Conservation (phyloP, 257 asterid genomes). For the Echites panduratus region DNA sequence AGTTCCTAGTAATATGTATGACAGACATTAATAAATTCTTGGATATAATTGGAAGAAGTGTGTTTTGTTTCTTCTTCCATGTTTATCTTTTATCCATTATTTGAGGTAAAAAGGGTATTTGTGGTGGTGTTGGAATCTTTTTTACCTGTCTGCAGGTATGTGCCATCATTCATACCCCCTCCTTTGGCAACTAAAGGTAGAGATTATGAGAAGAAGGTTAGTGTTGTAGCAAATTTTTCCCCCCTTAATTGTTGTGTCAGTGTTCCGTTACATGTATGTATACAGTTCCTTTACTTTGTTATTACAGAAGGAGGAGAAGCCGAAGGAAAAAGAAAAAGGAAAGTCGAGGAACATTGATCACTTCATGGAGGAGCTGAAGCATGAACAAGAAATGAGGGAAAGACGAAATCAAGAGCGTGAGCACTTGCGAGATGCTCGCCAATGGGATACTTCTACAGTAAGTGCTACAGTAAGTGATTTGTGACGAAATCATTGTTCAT, state of each 20-base stretch:
- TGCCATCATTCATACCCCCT: conserved; percentile 92
- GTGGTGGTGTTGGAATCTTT: conserved; percentile 46
- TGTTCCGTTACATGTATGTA: conserved; percentile 11
- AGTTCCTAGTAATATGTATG: neutral
- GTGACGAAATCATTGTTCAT: neutral
- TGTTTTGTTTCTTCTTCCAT: neutral
- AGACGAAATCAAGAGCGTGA: conserved; percentile 88
- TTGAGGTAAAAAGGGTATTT: conserved; percentile 23
- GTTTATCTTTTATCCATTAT: conserved; percentile 5
- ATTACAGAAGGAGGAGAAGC: conserved; percentile 77
- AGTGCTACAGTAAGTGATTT: conserved; percentile 54
- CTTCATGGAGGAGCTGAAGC: conserved; percentile 96
- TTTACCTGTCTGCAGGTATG: conserved; percentile 79
- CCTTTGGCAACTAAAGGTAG: conserved; percentile 80
- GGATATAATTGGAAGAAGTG: neutral
- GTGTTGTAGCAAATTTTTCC: conserved; percentile 20
- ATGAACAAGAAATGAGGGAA: conserved; percentile 90
- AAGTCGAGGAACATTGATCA: conserved; percentile 83
- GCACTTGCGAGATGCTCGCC: conserved; percentile 65
- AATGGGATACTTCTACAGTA: conserved; percentile 59
- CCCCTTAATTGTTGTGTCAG: neutral
- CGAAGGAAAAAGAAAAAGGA: conserved; percentile 76
- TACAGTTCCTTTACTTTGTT: conserved; percentile 17
- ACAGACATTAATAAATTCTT: neutral
- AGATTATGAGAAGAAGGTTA: conserved; percentile 79